Base-by-base conservation (phyloP, 768 basidiomycete genomes). In the Omphalotus guepiniiformis region DNA sequence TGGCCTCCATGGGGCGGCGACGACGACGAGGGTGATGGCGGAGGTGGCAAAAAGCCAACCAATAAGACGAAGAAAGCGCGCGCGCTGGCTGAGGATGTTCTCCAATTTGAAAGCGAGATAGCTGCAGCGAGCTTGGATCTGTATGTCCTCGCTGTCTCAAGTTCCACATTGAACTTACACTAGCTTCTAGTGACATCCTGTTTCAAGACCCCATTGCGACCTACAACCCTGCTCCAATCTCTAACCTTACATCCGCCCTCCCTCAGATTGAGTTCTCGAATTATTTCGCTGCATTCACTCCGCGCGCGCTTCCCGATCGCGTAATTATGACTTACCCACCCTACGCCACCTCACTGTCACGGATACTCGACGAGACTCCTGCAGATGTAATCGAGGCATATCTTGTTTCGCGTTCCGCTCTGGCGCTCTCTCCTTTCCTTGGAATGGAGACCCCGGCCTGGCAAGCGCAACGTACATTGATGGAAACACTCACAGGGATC, bases 221-320 rank as follows among this genome's bases (percentile, higher is more conserved):
- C 0, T 97, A 99, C 66, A 98, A 98, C 61, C 93, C 92, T 5
- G 73, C 78, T 34, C 70, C 78, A 2, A 70, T 93, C 46, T 71
- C 76, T 13, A 83, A 86, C 30, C 76, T 98, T 48, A 82, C 82
- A 23, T 69, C 73, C 15, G 67, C 78, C 1, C 67, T 97, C 4
- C 78, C 86, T 1, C 80, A 92, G 61, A 78, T 99, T 53, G 73
- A 88, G 53, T 91, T 95, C 64, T 72, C 79, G 1, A 74, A 80
- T n/a, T 99, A 96, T 65, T 83, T 97, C 49, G 78, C 95, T 1
- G 72, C 88, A 1, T 94, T 91, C 61, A 78, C 86, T 0, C 85
- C 91, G 18, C 81, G 91, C 26, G 70, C 72, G 34, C 91, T 81
- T 69, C 90, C 89, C 1, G 68, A 74, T 18, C 77, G 79, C 35